A percentile compares a stretch with the other conserved stretches of the same genome.
Conservation (phyloP, 1,139 yeast species). For the Yamadazyma kanchanaburiensis region DNA sequence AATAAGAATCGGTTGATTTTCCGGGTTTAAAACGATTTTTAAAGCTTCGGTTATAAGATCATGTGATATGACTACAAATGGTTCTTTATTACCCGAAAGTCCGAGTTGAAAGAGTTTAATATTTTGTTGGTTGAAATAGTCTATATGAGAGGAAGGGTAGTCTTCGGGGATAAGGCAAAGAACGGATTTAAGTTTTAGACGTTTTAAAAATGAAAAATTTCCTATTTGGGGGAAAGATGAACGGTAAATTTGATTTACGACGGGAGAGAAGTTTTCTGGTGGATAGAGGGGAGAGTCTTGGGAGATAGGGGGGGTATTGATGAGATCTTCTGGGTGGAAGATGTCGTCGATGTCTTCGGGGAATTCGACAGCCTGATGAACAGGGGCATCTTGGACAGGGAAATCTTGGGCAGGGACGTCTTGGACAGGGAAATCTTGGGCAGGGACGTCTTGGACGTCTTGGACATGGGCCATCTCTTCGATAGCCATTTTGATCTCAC, state of each 20-base stretch:
- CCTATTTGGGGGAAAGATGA: slow-evolving; percentile 86
- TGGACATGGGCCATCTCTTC: slow-evolving; percentile 1
- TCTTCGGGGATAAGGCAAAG: slow-evolving; percentile 88
- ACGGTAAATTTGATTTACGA: slow-evolving; percentile 75
- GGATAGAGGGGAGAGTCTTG: slow-evolving; percentile 28
- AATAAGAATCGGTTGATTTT: slow-evolving; percentile 83
- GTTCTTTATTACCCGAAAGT: slow-evolving; percentile 94
- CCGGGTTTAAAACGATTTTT: slow-evolving; percentile 76
- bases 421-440: slow-evolving; percentile 15
- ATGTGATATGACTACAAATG: slow-evolving; percentile 81
- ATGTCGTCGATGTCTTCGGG: slow-evolving; percentile 48
- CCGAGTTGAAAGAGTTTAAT: slow-evolving; percentile 84
- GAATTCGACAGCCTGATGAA: background rate
- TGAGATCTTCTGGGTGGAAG: slow-evolving; percentile 27
- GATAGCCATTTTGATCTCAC: no score
- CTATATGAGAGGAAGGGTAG: slow-evolving; percentile 73
- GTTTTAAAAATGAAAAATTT: slow-evolving; percentile 67
- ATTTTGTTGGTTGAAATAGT: slow-evolving; percentile 56
- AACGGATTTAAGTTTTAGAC: slow-evolving; percentile 65
- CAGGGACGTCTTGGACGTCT: background rate
- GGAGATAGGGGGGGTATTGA: slow-evolving; percentile 15
- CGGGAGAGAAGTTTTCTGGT: slow-evolving; percentile 93
- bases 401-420: slow-evolving; percentile 5
- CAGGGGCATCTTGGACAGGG: slow-evolving; percentile 14
- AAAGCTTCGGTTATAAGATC: slow-evolving; percentile 77